A percentile compares a stretch with the other conserved stretches of the same genome.
phyloP scores from a whole-genome alignment of 345 rosid species.

The Combretum micranthum region DNA sequence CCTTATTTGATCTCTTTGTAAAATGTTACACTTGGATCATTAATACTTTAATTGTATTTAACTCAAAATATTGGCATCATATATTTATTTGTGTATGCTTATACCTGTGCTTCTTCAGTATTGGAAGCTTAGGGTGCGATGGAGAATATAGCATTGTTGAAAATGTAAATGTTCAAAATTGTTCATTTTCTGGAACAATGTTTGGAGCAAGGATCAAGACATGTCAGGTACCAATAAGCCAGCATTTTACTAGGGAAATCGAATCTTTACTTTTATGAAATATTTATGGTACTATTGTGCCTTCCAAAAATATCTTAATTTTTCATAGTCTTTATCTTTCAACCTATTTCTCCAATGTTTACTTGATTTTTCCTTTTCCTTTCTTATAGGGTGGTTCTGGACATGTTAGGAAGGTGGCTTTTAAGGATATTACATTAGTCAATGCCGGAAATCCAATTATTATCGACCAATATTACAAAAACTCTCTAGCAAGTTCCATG shows the following conservation, averaged over 20 bases:
- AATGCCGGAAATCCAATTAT: constrained; percentile 11
- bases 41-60: too few relatives aligned
- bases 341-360: too few relatives aligned
- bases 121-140: constrained; percentile 49
- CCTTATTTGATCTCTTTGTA: too few relatives aligned
- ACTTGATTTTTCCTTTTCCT: neutral
- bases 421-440: constrained; percentile 12
- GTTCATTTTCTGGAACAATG: constrained; percentile 25
- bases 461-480: constrained; percentile 20
- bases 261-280: neutral
- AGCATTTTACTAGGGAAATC: too few relatives aligned
- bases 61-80: too few relatives aligned
- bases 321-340: too few relatives aligned
- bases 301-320: neutral
- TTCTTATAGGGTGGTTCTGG: constrained; percentile 17
- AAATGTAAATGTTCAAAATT: constrained; percentile 24
- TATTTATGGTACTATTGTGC: neutral
- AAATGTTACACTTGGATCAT: too few relatives aligned
- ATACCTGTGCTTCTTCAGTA: constrained; percentile 14
- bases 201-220: constrained; percentile 66
- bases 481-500: neutral
- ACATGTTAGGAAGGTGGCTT: constrained; percentile 13
- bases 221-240: constrained; percentile 22
- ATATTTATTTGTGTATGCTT: too few relatives aligned
- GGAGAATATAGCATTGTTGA: constrained; percentile 26